Percentiles rank a stretch among this genome's conserved stretches.
Conservation (phyloP, 768 basidiomycete genomes). For the Neoboletus magnificus region DNA sequence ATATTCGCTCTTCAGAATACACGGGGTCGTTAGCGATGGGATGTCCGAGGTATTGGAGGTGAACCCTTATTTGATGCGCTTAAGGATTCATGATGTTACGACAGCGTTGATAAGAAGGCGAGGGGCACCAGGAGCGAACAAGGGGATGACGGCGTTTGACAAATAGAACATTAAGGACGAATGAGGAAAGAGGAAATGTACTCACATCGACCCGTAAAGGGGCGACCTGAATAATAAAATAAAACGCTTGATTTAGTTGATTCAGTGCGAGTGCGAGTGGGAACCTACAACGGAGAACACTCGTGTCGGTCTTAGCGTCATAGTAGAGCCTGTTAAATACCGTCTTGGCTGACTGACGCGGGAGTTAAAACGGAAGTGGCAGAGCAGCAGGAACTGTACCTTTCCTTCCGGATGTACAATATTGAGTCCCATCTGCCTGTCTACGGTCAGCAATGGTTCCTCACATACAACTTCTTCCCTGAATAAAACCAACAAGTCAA, state of each 20-base stretch:
- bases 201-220: constrained; percentile 91
- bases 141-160: background rate
- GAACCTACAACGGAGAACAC: constrained; percentile 74
- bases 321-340: constrained; percentile 82
- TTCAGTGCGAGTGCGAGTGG: background rate
- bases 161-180: background rate
- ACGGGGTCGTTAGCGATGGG: constrained; percentile 96
- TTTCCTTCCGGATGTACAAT: constrained; percentile 95
- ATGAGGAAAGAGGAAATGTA: constrained; percentile 2
- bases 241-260: constrained; percentile 1
- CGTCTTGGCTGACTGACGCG: constrained; percentile 80
- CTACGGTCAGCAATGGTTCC: constrained; percentile 84
- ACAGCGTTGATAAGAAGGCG: constrained; percentile 3
- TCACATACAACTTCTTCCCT: constrained; percentile 84
- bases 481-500: background rate
- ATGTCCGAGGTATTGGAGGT: constrained; percentile 90
- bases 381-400: constrained; percentile 38
- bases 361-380: background rate
- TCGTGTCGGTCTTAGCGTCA: constrained; percentile 75
- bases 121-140: background rate
- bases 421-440: constrained; percentile 95
- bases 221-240: constrained; percentile 53
- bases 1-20: constrained; percentile 77
- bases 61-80: constrained; percentile 98
- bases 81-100: background rate